Evolutionary conservation across 495 filamentous ascomycete genomes (phyloP).

Genomic region (Penicillium bovifimosum): DNA sequence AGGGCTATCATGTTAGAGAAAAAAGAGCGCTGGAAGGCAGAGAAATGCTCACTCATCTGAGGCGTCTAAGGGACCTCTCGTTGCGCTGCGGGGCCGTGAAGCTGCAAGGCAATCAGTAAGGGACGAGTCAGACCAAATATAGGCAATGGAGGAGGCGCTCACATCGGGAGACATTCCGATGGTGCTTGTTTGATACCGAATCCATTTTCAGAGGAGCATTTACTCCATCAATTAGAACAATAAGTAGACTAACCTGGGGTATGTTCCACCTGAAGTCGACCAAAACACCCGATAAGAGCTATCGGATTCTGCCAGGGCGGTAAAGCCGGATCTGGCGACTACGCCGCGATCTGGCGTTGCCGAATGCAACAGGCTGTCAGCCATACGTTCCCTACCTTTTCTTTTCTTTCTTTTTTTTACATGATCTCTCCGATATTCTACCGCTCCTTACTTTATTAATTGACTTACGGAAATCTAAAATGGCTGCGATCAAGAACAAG

Average conservation of each 20-base stretch:
- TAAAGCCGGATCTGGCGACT: constrained; percentile 26
- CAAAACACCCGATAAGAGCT: constrained; percentile 20
- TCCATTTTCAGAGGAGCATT: constrained; percentile 22
- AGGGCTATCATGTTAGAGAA: constrained; percentile 25
- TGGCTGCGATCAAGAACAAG: constrained; percentile 56
- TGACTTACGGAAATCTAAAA: constrained; percentile 19
- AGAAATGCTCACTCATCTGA: constrained; percentile 40
- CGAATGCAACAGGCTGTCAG: constrained; percentile 22
- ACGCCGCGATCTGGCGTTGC: constrained; percentile 21
- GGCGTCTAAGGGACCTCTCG: constrained; percentile 47
- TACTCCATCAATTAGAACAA: background rate
- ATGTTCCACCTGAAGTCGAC: background rate
- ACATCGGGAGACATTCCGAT: constrained; percentile 39
- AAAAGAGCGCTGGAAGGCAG: background rate
- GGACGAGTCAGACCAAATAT: background rate
- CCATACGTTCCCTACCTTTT: constrained; percentile 28
- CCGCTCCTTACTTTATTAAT: constrained; percentile 7
- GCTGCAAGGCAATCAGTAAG: constrained; percentile 30
- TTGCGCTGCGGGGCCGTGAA: constrained; percentile 46
- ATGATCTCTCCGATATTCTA: constrained; percentile 2
- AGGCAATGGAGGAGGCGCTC: constrained; percentile 10
- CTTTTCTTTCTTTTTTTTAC: constrained; percentile 7
- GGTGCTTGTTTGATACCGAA: constrained; percentile 20
- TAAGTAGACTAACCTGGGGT: background rate
- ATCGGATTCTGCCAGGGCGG: constrained; percentile 28